Conservation (phyloP, 2,329 filamentous ascomycete genomes). For the Arthrobotrys sinensis region DNA sequence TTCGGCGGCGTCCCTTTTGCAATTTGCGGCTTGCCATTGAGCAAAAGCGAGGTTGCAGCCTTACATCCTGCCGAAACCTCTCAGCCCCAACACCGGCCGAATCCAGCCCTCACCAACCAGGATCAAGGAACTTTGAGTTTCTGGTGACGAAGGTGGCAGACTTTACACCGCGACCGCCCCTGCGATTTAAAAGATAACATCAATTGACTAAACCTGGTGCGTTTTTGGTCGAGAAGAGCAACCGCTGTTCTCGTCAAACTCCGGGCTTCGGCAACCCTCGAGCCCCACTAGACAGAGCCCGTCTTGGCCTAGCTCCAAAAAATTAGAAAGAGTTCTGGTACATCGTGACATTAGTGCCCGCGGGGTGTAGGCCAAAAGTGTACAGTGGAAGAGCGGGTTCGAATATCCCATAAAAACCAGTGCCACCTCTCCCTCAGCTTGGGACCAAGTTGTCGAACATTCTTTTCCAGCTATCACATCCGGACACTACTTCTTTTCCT, state of each 20-base stretch:
- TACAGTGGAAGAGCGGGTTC: constrained; percentile 24
- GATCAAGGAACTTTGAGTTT: constrained; percentile 23
- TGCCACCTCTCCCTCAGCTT: constrained; percentile 41
- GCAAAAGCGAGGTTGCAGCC: constrained; percentile 39
- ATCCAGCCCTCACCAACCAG: constrained; percentile 10
- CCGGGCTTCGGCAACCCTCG: constrained; percentile 29
- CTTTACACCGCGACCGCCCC: constrained; percentile 1
- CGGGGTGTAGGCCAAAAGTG: constrained; percentile 53
- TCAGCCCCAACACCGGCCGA: constrained; percentile 47
- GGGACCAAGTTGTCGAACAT: constrained; percentile 29
- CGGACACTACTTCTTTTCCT: constrained; percentile 11
- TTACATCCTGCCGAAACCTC: constrained; percentile 40
- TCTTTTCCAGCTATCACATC: constrained; percentile 16
- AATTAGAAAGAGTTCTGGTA: constrained; percentile 9
- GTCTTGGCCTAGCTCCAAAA: constrained; percentile 24
- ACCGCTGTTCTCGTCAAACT: constrained; percentile 35
- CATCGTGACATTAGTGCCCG: constrained; percentile 50
- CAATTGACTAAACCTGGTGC: constrained; percentile 33
- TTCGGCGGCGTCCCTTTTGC: constrained; percentile 29
- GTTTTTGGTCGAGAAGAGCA: constrained; percentile 29
- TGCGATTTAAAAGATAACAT: constrained; percentile 26
- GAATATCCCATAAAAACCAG: constrained; percentile 57
- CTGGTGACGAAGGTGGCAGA: constrained; percentile 21
- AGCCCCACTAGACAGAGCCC: constrained; percentile 27
- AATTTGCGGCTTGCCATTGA: constrained; percentile 25